Conservation (phyloP, 192 early-diverging fungal genomes). For the Lunasporangiospora selenospora region DNA sequence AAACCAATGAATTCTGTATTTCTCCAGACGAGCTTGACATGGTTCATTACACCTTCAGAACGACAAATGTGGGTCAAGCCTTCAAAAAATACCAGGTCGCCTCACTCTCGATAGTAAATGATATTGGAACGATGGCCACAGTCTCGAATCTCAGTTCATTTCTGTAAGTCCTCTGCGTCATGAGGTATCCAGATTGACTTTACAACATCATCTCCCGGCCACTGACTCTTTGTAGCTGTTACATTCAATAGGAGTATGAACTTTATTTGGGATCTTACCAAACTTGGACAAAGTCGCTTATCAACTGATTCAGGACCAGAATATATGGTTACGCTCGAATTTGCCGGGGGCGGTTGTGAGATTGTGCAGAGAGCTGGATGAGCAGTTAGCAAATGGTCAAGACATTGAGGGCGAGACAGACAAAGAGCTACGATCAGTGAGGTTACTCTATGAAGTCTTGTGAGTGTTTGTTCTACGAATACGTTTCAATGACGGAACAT, state of each 20-base stretch:
- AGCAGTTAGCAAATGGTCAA: slow-evolving; percentile 1
- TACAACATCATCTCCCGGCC: not conserved
- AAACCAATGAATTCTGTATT: not conserved
- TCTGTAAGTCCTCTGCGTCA: not conserved
- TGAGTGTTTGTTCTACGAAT: not conserved
- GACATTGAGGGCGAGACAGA: not conserved
- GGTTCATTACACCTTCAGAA: not conserved
- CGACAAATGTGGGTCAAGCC: slow-evolving; percentile 4
- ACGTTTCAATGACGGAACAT: not conserved
- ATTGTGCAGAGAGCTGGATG: not conserved
- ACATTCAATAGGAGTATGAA: slow-evolving; percentile 5
- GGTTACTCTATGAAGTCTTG: slow-evolving; percentile 10
- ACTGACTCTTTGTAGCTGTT: not conserved
- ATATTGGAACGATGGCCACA: not conserved
- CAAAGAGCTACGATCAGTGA: not conserved
- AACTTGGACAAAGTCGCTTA: not conserved
- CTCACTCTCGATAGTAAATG: slow-evolving; percentile 1
- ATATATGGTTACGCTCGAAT: slow-evolving; percentile 8
- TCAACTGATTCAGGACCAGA: not conserved
- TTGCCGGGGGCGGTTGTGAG: not conserved
- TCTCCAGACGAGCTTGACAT: not conserved
- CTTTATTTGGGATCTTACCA: slow-evolving; percentile 10
- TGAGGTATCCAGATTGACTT: slow-evolving; percentile 1
- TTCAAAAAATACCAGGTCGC: slow-evolving; percentile 1
- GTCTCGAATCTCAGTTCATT: slow-evolving; percentile 7